A percentile compares a stretch with the other conserved stretches of the same genome.
Conservation (phyloP, 805 yeast genomes). For the Debaryomyces hansenii region DNA sequence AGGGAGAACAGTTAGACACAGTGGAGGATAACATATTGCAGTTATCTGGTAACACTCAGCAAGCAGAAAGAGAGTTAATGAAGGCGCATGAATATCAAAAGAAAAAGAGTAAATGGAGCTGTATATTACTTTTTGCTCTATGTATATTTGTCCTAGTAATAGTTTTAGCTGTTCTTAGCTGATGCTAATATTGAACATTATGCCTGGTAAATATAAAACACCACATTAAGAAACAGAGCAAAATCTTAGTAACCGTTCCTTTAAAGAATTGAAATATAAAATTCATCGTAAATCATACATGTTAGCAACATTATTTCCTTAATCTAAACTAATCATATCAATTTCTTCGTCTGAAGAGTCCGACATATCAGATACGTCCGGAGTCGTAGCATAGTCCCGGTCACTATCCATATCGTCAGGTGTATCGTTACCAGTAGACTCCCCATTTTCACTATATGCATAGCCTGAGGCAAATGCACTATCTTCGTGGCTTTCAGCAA, state of each 20-base stretch:
- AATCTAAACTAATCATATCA: conserved; percentile 11
- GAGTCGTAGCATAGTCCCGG: conserved; percentile 17
- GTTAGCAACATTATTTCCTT: background rate
- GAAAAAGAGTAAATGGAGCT: conserved; percentile 69
- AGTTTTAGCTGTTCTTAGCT: conserved; percentile 54
- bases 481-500: conserved; percentile 21
- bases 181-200: conserved; percentile 1
- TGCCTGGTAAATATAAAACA: background rate
- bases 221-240: background rate
- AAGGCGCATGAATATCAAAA: conserved; percentile 78
- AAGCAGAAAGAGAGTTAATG: conserved; percentile 67
- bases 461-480: conserved; percentile 9
- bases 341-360: conserved; percentile 9
- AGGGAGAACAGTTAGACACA: conserved; percentile 81
- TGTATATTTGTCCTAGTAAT: conserved; percentile 58
- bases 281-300: background rate
- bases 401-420: conserved; percentile 8
- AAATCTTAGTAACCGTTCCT: too few species aligned
- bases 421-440: conserved; percentile 5
- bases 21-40: conserved; percentile 76
- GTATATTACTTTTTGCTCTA: conserved; percentile 60
- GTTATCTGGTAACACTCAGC: conserved; percentile 62
- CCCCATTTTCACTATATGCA: background rate
- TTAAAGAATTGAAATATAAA: too few species aligned
- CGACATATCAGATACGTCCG: conserved; percentile 8